Percentiles rank a stretch among this genome's conserved stretches.
These are phyloP conservation scores for Coemansia sp. DNA, from an alignment of 192 early-diverging fungal species.

Conservation along the genomic window DNA sequence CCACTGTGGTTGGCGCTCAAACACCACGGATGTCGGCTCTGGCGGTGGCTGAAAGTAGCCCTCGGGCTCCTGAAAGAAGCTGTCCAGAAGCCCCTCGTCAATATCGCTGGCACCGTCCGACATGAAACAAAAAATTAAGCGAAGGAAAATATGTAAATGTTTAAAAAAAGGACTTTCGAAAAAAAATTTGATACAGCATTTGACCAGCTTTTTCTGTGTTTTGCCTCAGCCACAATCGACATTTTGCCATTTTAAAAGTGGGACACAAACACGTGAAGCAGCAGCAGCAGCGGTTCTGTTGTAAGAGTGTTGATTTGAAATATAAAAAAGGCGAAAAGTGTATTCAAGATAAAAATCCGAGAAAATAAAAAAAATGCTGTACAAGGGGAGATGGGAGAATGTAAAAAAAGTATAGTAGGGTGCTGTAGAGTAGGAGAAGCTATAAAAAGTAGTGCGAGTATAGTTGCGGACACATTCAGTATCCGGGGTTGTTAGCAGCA, in stretches of 20 bases:
- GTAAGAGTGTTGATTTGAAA: neutral
- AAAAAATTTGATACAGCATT: neutral
- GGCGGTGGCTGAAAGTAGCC: slow-evolving; percentile 53
- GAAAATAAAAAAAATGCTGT: slow-evolving; percentile 15
- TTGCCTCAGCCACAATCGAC: neutral
- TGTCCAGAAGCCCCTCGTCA: slow-evolving; percentile 20
- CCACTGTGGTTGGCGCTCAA: slow-evolving; percentile 50
- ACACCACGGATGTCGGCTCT: slow-evolving; percentile 59
- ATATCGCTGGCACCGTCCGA: slow-evolving; percentile 13
- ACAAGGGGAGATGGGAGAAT: slow-evolving; percentile 12
- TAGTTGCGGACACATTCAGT: neutral
- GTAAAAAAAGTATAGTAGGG: neutral
- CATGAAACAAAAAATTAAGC: neutral
- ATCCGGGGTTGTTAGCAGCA: slow-evolving; percentile 5
- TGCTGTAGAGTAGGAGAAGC: neutral
- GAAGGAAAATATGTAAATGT: neutral
- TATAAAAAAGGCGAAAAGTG: neutral
- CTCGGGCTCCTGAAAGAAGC: slow-evolving; percentile 48
- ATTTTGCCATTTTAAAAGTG: neutral
- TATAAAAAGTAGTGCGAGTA: slow-evolving; percentile 6
- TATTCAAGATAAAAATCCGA: neutral
- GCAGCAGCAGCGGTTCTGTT: neutral
- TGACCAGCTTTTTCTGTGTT: neutral
- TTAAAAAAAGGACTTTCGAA: neutral
- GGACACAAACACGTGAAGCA: slow-evolving; percentile 2